A percentile compares a stretch with the other conserved stretches of the same genome.
Conservation (phyloP, 2,329 filamentous ascomycete genomes). For the Aspergillus bombycis region DNA sequence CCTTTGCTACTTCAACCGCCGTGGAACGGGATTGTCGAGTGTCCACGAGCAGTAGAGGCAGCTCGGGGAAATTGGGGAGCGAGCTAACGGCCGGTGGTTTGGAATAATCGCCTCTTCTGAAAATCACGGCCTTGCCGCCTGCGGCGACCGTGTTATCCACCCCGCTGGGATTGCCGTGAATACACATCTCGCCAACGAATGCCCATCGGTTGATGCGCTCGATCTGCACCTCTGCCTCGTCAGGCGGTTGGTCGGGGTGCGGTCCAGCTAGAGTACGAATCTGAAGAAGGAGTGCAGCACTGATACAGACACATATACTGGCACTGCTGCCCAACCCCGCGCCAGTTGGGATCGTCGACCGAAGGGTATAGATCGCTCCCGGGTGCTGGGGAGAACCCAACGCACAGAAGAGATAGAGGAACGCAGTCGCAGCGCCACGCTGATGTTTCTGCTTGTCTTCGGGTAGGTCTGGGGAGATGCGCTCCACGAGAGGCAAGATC, state of each 20-base stretch:
- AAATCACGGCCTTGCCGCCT: slow-evolving; percentile 91
- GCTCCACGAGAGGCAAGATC: slow-evolving; percentile 75
- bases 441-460: slow-evolving; percentile 82
- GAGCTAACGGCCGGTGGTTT: slow-evolving; percentile 76
- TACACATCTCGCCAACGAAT: slow-evolving; percentile 95
- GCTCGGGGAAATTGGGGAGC: slow-evolving; percentile 85
- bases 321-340: slow-evolving; percentile 91
- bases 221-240: slow-evolving; percentile 86
- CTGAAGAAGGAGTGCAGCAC: slow-evolving; percentile 81
- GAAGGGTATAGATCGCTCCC: slow-evolving; percentile 83
- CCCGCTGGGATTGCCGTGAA: slow-evolving; percentile 94
- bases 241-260: slow-evolving; percentile 84
- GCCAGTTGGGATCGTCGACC: slow-evolving; percentile 90
- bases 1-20: slow-evolving; percentile 81
- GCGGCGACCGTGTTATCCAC: slow-evolving; percentile 96
- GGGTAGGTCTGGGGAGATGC: slow-evolving; percentile 68
- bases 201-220: slow-evolving; percentile 98
- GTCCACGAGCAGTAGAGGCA: slow-evolving; percentile 87
- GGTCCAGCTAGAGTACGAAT: slow-evolving; percentile 86
- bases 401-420: slow-evolving; percentile 91
- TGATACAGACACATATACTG: slow-evolving; percentile 88
- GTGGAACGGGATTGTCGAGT: slow-evolving; percentile 88
- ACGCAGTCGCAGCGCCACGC: slow-evolving; percentile 76
- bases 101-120: slow-evolving; percentile 76
- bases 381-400: slow-evolving; percentile 78